Evolutionary conservation across 768 basidiomycete species (phyloP), one percentile per base, ranked within the genome.

Genomic region (Amanita subjunquillea): DNA sequence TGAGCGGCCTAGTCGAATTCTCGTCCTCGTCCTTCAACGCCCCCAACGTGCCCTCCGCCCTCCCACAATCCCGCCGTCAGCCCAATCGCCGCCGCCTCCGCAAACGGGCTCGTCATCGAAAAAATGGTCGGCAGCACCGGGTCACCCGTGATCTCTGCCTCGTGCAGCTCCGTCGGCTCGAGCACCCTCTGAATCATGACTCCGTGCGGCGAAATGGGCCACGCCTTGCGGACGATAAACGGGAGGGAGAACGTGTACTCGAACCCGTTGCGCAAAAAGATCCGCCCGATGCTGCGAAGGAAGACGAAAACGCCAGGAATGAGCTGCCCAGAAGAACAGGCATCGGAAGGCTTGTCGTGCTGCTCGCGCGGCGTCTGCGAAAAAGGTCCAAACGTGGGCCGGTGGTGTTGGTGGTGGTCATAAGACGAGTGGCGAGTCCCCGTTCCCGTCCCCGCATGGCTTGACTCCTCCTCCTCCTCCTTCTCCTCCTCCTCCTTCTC

Each of bases 211-310:
- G 72, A 73, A 20, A 89, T 68, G 3, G 89, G 80, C 88, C 87
- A 91, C 1, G 85, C 89, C 55, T 73, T 79, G 36, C 83, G 75
- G 3, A 89, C 85, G 53, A 88, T 77, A 61, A 92, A 92, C 0
- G 90, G 90, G 3, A 92, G 68, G 27, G 85, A 78, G 62, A 90
- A 84, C 1, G 85, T 86, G 60, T 83, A 88, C 58, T 89, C 83
- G 32, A 76, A 60, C 3, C 89, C 89, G 55, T 85, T 84, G 57
- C 73, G 69, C 51, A 87, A 67, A 60, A 79, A 87, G 50, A 91
- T 79, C 63, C 78, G 83, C 49, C 80, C 86, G 41, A 85, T 76
- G 60, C 79, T 84, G 23, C 89, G 78, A 22, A 91, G 66, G 62
- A 92, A 91, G 41, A 92, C 73, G 63, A 89, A 91, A 1, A 87